Evolutionary conservation across 768 basidiomycete genomes (phyloP).

Genomic region (Nidula microcarpa): DNA sequence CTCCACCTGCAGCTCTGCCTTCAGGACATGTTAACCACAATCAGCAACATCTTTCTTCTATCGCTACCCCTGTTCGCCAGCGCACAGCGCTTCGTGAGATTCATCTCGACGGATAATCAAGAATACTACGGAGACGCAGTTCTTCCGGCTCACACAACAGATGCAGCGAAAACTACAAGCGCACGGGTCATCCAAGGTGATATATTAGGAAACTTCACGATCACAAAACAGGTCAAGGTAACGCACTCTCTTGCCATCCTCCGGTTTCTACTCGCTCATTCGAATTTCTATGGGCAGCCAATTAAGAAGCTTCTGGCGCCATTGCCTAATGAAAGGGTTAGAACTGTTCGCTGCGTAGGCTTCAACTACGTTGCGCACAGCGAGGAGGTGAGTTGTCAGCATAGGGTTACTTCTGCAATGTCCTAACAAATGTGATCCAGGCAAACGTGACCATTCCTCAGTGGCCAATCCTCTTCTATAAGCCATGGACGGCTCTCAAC

Average conservation of each 20-base stretch:
- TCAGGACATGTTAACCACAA: background rate
- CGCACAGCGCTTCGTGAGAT: conserved; percentile 34
- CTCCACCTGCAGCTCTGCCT: background rate
- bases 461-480: conserved; percentile 33
- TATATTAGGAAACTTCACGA: conserved; percentile 28
- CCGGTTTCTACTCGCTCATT: background rate
- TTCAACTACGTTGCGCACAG: conserved; percentile 32
- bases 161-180: conserved; percentile 26
- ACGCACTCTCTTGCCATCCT: background rate
- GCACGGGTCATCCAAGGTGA: conserved; percentile 30
- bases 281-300: conserved; percentile 11
- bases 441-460: conserved; percentile 27
- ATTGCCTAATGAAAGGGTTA: conserved; percentile 23
- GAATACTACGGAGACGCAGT: conserved; percentile 36
- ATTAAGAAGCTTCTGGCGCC: conserved; percentile 30
- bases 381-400: conserved; percentile 17
- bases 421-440: conserved; percentile 9
- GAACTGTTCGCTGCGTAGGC: conserved; percentile 33
- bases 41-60: conserved; percentile 1
- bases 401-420: too few relatives aligned
- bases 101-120: conserved; percentile 30
- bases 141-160: conserved; percentile 20
- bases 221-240: conserved; percentile 33
- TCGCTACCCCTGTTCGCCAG: conserved; percentile 14
- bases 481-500: conserved; percentile 31